These are phyloP conservation scores for Vitis hybrid DNA, from an alignment of 177 flowering plant genomes.

Conservation along the genomic window DNA sequence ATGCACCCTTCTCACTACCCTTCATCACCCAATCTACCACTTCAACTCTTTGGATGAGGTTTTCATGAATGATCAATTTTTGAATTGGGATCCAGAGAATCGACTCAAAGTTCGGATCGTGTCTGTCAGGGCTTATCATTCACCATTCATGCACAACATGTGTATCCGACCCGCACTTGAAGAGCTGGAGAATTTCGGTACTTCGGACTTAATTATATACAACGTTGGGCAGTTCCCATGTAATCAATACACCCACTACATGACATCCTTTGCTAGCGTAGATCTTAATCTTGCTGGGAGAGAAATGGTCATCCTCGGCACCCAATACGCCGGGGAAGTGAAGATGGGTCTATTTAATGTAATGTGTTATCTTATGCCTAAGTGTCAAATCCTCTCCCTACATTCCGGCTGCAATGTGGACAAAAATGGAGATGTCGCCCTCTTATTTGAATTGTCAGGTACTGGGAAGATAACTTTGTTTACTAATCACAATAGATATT, in stretches of 20 bases:
- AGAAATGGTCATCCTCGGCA: slow-evolving; percentile 99
- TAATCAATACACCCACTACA: slow-evolving; percentile 95
- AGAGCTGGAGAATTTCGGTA: slow-evolving; percentile 94
- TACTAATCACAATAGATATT: slow-evolving; percentile 81
- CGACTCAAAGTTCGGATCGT: slow-evolving; percentile 90
- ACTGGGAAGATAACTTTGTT: slow-evolving; percentile 97
- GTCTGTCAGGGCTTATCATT: slow-evolving; percentile 96
- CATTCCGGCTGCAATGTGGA: slow-evolving; percentile 99
- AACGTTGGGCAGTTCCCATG: slow-evolving; percentile 98
- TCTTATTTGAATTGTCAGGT: slow-evolving; percentile 99
- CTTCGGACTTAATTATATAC: slow-evolving; percentile 98
- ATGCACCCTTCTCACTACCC: no score
- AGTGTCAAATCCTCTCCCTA: slow-evolving; percentile 87
- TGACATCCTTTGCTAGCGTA: slow-evolving; percentile 98
- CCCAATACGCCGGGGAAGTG: slow-evolving; percentile 99
- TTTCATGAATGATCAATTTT: slow-evolving; percentile 90
- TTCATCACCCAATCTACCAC: no score
- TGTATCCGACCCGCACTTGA: slow-evolving; percentile 98
- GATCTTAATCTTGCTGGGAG: slow-evolving; percentile 84
- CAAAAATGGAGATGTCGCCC: slow-evolving; percentile 94
- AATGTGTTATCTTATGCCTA: slow-evolving; percentile 99
- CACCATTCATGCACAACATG: slow-evolving; percentile 99
- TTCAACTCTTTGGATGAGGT: slow-evolving; percentile 39
- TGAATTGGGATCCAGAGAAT: slow-evolving; percentile 96
- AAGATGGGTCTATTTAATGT: slow-evolving; percentile 95